Evolutionary conservation across 768 basidiomycete species (phyloP).

Genomic region (Suillus lakei): DNA sequence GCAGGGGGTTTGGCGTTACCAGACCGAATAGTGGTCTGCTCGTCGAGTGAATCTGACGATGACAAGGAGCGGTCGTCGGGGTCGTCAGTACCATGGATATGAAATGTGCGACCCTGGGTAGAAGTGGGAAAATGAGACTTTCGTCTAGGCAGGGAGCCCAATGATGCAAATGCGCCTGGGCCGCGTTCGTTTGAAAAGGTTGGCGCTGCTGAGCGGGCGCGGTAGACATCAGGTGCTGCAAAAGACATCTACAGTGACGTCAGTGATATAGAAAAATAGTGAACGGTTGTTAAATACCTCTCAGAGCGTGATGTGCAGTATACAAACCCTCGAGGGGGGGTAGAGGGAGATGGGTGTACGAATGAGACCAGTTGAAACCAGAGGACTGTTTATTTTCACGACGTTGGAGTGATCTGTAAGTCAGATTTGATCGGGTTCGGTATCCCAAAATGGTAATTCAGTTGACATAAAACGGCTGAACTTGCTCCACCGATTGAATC

Average conservation of each 20-base stretch:
- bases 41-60: conserved; percentile 19
- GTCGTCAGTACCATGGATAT: conserved; percentile 28
- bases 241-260: conserved; percentile 23
- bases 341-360: not conserved
- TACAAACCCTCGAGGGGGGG: not conserved
- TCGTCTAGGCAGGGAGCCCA: conserved; percentile 51
- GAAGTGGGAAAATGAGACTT: conserved; percentile 16
- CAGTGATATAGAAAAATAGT: not conserved
- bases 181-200: conserved; percentile 46
- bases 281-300: not conserved
- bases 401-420: not conserved
- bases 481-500: conserved; percentile 16
- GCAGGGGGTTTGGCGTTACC: conserved; percentile 9
- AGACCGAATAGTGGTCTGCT: conserved; percentile 11
- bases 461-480: conserved; percentile 16
- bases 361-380: not conserved
- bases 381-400: conserved; percentile 1
- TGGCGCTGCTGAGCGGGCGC: conserved; percentile 4
- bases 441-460: conserved; percentile 1
- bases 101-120: conserved; percentile 23
- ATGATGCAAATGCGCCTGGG: conserved; percentile 53
- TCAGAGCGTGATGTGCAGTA: not conserved
- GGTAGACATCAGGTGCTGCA: conserved; percentile 14
- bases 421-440: conserved; percentile 11
- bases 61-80: conserved; percentile 23